A percentile compares a stretch with the other conserved stretches of the same genome.
These are phyloP conservation scores for Thymus mandschuricus DNA, from an alignment of 257 asterid species.

Conservation along the genomic window DNA sequence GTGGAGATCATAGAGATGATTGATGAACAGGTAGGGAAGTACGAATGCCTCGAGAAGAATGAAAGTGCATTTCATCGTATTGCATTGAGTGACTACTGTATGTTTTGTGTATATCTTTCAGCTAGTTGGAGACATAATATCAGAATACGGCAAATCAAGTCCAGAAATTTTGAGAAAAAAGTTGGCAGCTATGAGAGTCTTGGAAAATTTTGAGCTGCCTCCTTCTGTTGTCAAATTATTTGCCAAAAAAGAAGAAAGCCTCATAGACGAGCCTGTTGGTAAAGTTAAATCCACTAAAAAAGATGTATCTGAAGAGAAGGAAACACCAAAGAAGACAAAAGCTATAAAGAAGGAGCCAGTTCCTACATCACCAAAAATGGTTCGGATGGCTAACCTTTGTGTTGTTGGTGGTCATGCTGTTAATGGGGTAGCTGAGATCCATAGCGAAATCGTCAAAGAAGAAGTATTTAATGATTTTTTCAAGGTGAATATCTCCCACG, in stretches of 20 bases:
- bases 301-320: constrained; percentile 46
- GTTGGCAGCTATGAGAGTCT: constrained; percentile 68
- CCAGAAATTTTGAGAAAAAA: constrained; percentile 60
- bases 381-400: constrained; percentile 87
- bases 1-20: constrained; percentile 81
- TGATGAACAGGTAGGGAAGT: constrained; percentile 68
- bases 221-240: constrained; percentile 51
- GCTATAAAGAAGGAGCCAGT: constrained; percentile 38
- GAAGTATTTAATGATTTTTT: constrained; percentile 81
- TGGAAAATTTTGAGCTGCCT: constrained; percentile 79
- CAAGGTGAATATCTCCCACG: constrained; percentile 49
- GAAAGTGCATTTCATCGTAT: constrained; percentile 26
- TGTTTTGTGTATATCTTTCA: constrained; percentile 40
- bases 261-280: constrained; percentile 33
- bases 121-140: constrained; percentile 68
- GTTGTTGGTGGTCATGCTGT: constrained; percentile 90
- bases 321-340: constrained; percentile 36
- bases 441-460: constrained; percentile 77
- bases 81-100: constrained; percentile 34
- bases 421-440: constrained; percentile 90
- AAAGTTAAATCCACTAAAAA: constrained; percentile 35
- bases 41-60: constrained; percentile 20
- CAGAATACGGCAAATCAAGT: constrained; percentile 59
- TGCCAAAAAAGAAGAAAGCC: constrained; percentile 41
- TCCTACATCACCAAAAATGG: constrained; percentile 62